Evolutionary conservation across 305 asterid species (phyloP).

Genomic region (Ajuga reptans): DNA sequence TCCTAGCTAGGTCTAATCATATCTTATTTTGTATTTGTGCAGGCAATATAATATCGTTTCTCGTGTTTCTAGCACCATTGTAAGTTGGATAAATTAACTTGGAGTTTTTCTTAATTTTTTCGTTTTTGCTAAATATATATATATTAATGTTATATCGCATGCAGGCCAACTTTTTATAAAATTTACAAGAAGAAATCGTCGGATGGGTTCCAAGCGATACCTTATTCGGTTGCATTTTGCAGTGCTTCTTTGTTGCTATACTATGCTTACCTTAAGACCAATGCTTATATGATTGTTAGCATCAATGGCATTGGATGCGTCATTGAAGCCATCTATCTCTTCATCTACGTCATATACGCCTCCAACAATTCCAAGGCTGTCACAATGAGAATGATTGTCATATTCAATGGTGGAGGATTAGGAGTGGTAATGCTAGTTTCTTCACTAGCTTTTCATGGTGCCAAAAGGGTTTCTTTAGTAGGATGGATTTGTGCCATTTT

Average conservation of each 20-base stretch:
- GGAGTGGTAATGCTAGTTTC: constrained; percentile 32
- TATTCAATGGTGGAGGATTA: constrained; percentile 40
- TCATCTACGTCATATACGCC: constrained; percentile 37
- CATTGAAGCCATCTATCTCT: constrained; percentile 38
- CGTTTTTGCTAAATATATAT: too few relatives aligned
- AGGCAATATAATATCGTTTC: constrained; percentile 54
- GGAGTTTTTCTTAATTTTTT: too few relatives aligned
- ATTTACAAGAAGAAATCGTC: constrained; percentile 54
- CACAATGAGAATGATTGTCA: constrained; percentile 26
- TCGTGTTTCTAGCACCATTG: constrained; percentile 66
- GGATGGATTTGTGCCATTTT: constrained; percentile 63
- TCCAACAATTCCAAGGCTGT: constrained; percentile 39
- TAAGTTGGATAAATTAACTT: constrained; percentile 7
- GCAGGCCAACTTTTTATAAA: constrained; percentile 55
- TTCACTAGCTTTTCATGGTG: constrained; percentile 26
- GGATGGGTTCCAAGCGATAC: constrained; percentile 49
- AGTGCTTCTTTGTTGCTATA: constrained; percentile 53
- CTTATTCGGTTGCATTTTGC: constrained; percentile 51
- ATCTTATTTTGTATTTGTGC: background rate
- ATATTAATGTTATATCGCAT: background rate
- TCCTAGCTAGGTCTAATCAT: background rate
- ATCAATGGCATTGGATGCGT: constrained; percentile 48
- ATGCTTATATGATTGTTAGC: constrained; percentile 46
- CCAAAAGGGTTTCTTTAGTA: constrained; percentile 34
- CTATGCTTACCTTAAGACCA: constrained; percentile 49